Conservation (phyloP, 2,329 filamentous ascomycete species). For the Nigrospora sphaerica region DNA sequence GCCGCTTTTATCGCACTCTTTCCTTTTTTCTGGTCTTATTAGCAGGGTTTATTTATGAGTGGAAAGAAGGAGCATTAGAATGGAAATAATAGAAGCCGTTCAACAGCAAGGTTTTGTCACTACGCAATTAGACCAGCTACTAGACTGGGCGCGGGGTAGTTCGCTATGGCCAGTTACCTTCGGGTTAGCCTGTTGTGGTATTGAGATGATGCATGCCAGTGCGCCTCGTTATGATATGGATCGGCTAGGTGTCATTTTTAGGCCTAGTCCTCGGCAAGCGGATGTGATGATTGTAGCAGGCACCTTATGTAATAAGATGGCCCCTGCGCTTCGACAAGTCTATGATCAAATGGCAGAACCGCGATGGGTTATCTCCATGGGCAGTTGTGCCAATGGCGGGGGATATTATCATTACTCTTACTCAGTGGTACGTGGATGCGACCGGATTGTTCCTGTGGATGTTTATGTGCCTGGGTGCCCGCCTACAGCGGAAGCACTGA, state of each 20-base stretch:
- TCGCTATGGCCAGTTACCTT: slow-evolving; percentile 92
- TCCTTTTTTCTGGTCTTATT: too few species aligned
- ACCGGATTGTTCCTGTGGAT: slow-evolving; percentile 72
- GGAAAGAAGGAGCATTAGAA: too few species aligned
- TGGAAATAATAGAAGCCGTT: too few species aligned
- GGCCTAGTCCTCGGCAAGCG: slow-evolving; percentile 77
- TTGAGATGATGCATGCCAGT: slow-evolving; percentile 91
- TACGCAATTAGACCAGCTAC: slow-evolving; percentile 69
- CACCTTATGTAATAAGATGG: slow-evolving; percentile 95
- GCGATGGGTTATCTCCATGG: slow-evolving; percentile 82
- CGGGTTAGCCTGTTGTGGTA: slow-evolving; percentile 78
- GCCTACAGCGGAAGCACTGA: slow-evolving; percentile 53
- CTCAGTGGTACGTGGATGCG: slow-evolving; percentile 66
- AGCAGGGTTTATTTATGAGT: too few species aligned
- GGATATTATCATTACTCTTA: slow-evolving; percentile 87
- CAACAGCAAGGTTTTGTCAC: too few species aligned
- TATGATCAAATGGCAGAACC: slow-evolving; percentile 96
- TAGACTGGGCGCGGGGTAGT: slow-evolving; percentile 79
- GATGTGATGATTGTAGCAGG: slow-evolving; percentile 93
- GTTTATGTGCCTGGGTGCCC: slow-evolving; percentile 74
- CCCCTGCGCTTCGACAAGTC: slow-evolving; percentile 78
- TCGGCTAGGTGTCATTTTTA: slow-evolving; percentile 83
- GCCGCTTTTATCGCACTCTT: too few species aligned
- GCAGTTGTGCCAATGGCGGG: slow-evolving; percentile 76
- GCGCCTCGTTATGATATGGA: slow-evolving; percentile 87